Evolutionary conservation across 768 basidiomycete genomes (phyloP), one percentile per base, ranked within the genome.

Genomic region (Solioccasus polychromus): DNA sequence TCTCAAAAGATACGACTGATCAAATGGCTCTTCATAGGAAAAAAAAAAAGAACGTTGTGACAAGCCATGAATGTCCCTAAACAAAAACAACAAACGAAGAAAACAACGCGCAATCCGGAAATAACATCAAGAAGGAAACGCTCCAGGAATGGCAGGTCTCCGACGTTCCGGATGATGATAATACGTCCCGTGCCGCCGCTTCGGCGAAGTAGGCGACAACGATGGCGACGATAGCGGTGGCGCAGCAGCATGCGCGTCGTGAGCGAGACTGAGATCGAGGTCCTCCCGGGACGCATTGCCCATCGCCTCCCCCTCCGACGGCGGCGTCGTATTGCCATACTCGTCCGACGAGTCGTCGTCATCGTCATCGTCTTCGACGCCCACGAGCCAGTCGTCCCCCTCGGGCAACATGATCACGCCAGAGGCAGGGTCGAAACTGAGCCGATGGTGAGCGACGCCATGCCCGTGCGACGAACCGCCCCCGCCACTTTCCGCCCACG

Each of bases 351-450:
- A 62, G 18, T 69, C 71, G 17, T 59, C 58, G 10, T 52, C 51
- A 22, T 52, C 48, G 6, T 74, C n/a, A n/a, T n/a, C n/a, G n/a
- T n/a, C n/a, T n/a, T n/a, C 76, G 20, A 82, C 82, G 28, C 73
- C 78, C 8, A 74, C 69, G 52, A 85, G 67, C 79, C 85, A 87
- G 51, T 78, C 75, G 24, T 72, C 77, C 52, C 82, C 77, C 30
- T 92, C 90, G 0, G 92, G 90, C 3, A 94, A 68, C 75, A 85
- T 85, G 52, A 94, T 94, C 28, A 93, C 88, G 1, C 92, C 92
- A 3, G 87, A 87, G 5, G 82, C 90, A 39, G 82, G 83, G 59
- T 93, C 91, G 51, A 84, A 94, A 66, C 88, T 92, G 43, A 91
- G 65, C 15, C 88, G 54, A 22, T 55, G 77, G 57, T 88, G 84